Evolutionary conservation across 495 filamentous ascomycete species (phyloP).

Genomic region (Pyronema omphalodes): DNA sequence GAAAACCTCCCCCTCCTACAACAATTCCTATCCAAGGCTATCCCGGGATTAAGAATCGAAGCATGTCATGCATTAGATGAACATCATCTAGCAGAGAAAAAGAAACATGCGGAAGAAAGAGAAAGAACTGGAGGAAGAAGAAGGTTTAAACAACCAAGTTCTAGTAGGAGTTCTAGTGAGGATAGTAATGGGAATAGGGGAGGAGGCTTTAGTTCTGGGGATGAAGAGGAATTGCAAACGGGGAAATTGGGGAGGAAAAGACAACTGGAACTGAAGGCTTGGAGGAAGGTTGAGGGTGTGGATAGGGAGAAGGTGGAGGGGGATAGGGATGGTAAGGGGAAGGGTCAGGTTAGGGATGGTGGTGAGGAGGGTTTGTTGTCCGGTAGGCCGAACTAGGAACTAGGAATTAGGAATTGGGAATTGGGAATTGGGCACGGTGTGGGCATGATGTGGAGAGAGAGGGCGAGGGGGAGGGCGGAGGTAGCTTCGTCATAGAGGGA

Average conservation of each 20-base stretch:
- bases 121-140: background rate
- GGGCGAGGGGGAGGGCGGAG: too few relatives aligned
- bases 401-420: too few relatives aligned
- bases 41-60: conserved; percentile 54
- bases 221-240: conserved; percentile 50
- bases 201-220: conserved; percentile 58
- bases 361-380: too few relatives aligned
- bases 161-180: conserved; percentile 29
- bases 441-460: too few relatives aligned
- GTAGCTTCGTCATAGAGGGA: too few relatives aligned
- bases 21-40: conserved; percentile 45
- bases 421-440: too few relatives aligned
- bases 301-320: conserved; percentile 4
- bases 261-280: conserved; percentile 21
- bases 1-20: conserved; percentile 50
- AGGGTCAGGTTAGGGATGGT: background rate
- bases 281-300: conserved; percentile 6
- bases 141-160: conserved; percentile 22
- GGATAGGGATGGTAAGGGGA: conserved; percentile 5
- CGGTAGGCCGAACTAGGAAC: too few relatives aligned
- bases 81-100: conserved; percentile 41
- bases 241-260: background rate
- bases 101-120: conserved; percentile 41
- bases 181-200: conserved; percentile 26
- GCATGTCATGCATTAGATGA: conserved; percentile 56